Percentiles rank a stretch among this genome's conserved stretches.
phyloP scores from a whole-genome alignment of 495 filamentous ascomycete species.

The Trichoderma asperelloides region DNA sequence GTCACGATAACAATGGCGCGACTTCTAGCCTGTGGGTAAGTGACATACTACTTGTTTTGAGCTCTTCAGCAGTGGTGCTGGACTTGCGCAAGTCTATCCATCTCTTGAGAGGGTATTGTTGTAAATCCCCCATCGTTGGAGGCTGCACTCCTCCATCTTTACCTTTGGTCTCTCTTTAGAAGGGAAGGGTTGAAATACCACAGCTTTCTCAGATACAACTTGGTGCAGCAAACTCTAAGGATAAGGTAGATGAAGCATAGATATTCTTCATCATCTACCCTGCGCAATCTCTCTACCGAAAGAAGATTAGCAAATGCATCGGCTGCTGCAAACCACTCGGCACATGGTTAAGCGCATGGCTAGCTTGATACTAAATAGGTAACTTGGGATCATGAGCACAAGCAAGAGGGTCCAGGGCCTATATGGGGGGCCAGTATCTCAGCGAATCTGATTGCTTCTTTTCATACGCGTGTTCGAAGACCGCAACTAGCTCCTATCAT shows the following conservation, averaged over 20 bases:
- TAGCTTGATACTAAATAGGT: not conserved
- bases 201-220: too few relatives aligned
- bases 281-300: not conserved
- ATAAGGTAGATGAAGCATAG: not conserved
- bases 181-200: too few relatives aligned
- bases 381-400: not conserved
- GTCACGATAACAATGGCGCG: not conserved
- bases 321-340: not conserved
- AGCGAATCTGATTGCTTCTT: not conserved
- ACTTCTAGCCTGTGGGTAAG: not conserved
- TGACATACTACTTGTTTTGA: not conserved
- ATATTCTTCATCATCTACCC: not conserved
- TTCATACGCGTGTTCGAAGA: not conserved
- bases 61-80: not conserved
- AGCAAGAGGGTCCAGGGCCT: not conserved
- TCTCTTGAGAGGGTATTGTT: not conserved
- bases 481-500: not conserved
- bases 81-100: not conserved
- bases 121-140: not conserved
- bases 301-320: not conserved
- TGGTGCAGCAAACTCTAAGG: not conserved
- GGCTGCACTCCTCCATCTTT: not conserved
- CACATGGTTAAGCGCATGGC: not conserved
- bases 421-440: not conserved
- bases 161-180: too few relatives aligned